Evolutionary conservation across 108 stramenopile species (phyloP), one percentile per base, ranked within the genome.

Genomic region (Seminavis robusta): DNA sequence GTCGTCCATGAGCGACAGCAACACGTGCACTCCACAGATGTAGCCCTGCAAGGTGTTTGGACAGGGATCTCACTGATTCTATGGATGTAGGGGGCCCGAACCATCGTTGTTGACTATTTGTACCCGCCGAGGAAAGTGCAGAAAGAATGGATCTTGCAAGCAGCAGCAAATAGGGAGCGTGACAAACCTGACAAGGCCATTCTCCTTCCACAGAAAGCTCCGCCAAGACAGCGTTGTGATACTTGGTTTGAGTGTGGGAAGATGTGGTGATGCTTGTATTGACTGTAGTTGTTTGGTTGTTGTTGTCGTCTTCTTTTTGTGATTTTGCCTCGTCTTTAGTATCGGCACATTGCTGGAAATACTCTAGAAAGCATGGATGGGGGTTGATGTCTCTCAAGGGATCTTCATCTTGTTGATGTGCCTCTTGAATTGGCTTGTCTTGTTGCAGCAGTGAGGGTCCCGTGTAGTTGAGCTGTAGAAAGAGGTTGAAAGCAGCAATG

Each of bases 401-500:
- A 38, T 61, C 38, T 3, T 24, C 25, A 24, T 52, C 45, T 0
- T 45, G 33, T 17, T 59, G 32, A 39, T 41, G 64, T 37, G 42
- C 55, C 33, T 61, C 65, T 33, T 71, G 64, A 29, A 40, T 53
- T 4, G 58, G 7, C n/a, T 64, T 57, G 28, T 62, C 28, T 15
- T 59, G 16, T 7, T 69, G 47, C 26, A 74, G 65, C 39, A 87
- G 61, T 2, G 83, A 68, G 7, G 87, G 87, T 3, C 92, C 88
- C 26, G 86, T 89, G 65, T 93, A 93, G 51, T 93, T 93, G 43
- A 81, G 52, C 56, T 93, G 92, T 33, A 87, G 59, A 60, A 86
- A 93, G 21, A 93, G 53, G 59, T 93, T 87, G 43, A 93, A 73
- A 37, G 91, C 77, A 3, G 91, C 87, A 57, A 87, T 54, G 6